A percentile compares a stretch with the other conserved stretches of the same genome.
Conservation (phyloP, 129 eudicot genomes). For the Tagetes erecta region DNA sequence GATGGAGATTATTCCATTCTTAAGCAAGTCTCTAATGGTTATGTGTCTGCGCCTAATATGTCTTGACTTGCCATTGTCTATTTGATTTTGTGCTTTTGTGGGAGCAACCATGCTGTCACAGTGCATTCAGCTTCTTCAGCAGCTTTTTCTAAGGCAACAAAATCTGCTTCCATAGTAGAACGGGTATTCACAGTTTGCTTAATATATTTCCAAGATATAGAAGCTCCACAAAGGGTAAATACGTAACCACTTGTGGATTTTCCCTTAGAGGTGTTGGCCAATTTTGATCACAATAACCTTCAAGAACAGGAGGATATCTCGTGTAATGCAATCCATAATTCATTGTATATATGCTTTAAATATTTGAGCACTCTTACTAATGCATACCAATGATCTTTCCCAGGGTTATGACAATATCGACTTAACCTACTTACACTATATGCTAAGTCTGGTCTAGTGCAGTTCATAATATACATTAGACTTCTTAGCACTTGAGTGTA, state of each 20-base stretch:
- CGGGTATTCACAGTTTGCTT: constrained; percentile 5
- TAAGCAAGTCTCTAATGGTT: too few relatives aligned
- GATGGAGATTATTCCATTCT: neutral
- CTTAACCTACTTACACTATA: too few relatives aligned
- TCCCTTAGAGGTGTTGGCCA: neutral
- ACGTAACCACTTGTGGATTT: neutral
- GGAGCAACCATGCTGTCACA: neutral
- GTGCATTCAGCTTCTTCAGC: constrained; percentile 5
- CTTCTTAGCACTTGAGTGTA: neutral
- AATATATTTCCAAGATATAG: neutral
- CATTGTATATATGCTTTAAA: too few relatives aligned
- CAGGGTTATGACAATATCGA: too few relatives aligned
- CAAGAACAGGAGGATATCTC: neutral
- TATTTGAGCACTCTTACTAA: too few relatives aligned
- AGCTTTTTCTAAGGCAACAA: constrained; percentile 7
- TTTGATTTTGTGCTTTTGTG: neutral
- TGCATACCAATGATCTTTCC: too few relatives aligned
- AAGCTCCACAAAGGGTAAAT: neutral
- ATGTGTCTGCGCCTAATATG: too few relatives aligned
- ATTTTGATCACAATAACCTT: neutral
- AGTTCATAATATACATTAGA: too few relatives aligned
- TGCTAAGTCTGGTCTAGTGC: too few relatives aligned
- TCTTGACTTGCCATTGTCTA: too few relatives aligned
- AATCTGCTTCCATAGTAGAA: neutral
- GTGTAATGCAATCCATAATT: too few relatives aligned